phyloP scores from a whole-genome alignment of 257 asterid species.

The Striga asiatica region DNA sequence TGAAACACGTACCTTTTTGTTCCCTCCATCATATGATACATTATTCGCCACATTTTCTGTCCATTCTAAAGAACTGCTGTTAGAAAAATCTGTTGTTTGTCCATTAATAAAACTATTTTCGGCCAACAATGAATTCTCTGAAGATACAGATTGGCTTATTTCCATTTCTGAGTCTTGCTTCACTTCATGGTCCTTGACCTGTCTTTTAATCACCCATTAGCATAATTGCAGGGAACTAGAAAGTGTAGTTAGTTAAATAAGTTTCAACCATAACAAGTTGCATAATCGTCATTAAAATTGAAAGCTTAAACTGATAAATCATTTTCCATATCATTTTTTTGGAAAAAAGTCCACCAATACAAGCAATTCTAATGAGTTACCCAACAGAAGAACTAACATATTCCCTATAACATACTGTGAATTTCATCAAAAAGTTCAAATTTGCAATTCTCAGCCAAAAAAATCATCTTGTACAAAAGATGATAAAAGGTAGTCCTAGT shows the following conservation, averaged over 20 bases:
- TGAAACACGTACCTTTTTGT: conserved; percentile 33
- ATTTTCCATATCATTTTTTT: too few relatives aligned
- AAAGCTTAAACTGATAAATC: too few relatives aligned
- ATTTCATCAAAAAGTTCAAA: too few relatives aligned
- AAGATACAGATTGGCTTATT: conserved; percentile 29
- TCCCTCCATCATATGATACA: conserved; percentile 19
- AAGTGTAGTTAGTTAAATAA: too few relatives aligned
- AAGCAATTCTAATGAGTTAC: too few relatives aligned
- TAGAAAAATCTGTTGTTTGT: conserved; percentile 26
- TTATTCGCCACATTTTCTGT: conserved; percentile 25
- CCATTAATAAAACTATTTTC: conserved; percentile 44
- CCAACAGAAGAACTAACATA: too few relatives aligned
- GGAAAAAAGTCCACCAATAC: too few relatives aligned
- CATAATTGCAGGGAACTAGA: conserved; percentile 14
- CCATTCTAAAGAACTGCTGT: conserved; percentile 44
- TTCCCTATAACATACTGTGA: too few relatives aligned
- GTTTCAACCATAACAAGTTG: too few relatives aligned
- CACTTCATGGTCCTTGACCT: conserved; percentile 64
- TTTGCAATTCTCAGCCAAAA: too few relatives aligned
- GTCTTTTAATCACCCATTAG: conserved; percentile 28
- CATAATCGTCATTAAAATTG: too few relatives aligned
- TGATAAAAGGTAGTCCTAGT: conserved; percentile 8
- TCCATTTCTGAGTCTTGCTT: conserved; percentile 47
- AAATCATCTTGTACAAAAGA: neutral
- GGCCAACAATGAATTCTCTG: conserved; percentile 67